phyloP scores from a whole-genome alignment of 2,329 filamentous ascomycete species.

The Diatrype stigma region DNA sequence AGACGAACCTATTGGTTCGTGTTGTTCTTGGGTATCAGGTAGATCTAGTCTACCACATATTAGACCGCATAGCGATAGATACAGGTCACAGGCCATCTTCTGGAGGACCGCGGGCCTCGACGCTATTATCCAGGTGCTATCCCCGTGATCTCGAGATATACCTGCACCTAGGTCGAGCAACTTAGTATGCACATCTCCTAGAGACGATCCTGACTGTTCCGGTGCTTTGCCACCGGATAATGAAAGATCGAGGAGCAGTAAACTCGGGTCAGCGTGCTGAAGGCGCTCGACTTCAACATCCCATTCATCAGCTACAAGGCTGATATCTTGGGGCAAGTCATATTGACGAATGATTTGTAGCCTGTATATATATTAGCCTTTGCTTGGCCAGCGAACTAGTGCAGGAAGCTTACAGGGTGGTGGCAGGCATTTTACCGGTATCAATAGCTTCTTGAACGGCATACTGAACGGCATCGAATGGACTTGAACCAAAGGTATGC shows the following conservation, averaged over 20 bases:
- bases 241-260: slow-evolving; percentile 15
- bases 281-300: slow-evolving; percentile 20
- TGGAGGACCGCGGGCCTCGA: slow-evolving; percentile 10
- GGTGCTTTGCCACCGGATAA: slow-evolving; percentile 8
- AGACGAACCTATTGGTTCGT: not conserved
- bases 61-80: slow-evolving; percentile 22
- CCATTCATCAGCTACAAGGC: slow-evolving; percentile 17
- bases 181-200: slow-evolving; percentile 16
- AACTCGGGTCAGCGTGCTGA: slow-evolving; percentile 12
- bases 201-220: slow-evolving; percentile 6
- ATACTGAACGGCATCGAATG: slow-evolving; percentile 14
- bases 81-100: slow-evolving; percentile 24
- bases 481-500: slow-evolving; percentile 9
- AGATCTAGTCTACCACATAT: slow-evolving; percentile 11
- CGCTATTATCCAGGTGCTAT: slow-evolving; percentile 4
- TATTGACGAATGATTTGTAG: slow-evolving; percentile 17
- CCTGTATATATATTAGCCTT: slow-evolving; percentile 14
- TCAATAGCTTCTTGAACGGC: slow-evolving; percentile 14
- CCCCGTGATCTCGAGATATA: slow-evolving; percentile 1
- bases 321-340: slow-evolving; percentile 10
- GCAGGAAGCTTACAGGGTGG: slow-evolving; percentile 19
- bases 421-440: slow-evolving; percentile 11
- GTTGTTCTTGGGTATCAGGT: slow-evolving; percentile 3
- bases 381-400: not conserved
- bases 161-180: slow-evolving; percentile 11